These are phyloP conservation scores for Sclerotiophoma versabilis DNA, from an alignment of 2,329 filamentous ascomycete genomes.

Conservation along the genomic window DNA sequence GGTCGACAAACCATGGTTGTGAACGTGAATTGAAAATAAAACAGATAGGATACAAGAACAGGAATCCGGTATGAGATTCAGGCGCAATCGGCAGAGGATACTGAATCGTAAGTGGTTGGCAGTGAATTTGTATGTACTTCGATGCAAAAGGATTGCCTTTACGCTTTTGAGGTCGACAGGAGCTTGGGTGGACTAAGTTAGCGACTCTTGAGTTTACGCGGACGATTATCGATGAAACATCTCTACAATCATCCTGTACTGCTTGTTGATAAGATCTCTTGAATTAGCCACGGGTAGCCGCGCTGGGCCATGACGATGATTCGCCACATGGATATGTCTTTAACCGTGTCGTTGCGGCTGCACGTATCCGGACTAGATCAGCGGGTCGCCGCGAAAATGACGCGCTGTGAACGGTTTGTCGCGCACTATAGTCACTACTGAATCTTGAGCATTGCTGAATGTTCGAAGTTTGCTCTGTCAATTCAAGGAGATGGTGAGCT, in stretches of 20 bases:
- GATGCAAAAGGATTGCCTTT: slow-evolving; percentile 3
- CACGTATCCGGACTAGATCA: slow-evolving; percentile 1
- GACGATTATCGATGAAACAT: slow-evolving; percentile 8
- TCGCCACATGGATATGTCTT: slow-evolving; percentile 21
- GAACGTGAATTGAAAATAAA: background rate
- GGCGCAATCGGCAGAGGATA: background rate
- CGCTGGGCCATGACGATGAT: slow-evolving; percentile 17
- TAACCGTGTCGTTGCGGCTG: slow-evolving; percentile 10
- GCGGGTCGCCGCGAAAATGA: background rate
- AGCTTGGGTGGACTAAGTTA: background rate
- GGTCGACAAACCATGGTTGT: slow-evolving; percentile 61
- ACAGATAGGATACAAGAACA: background rate
- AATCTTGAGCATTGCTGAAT: background rate
- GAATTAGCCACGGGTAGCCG: slow-evolving; percentile 16
- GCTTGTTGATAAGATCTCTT: slow-evolving; percentile 13
- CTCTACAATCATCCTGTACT: slow-evolving; percentile 9
- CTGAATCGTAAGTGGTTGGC: background rate
- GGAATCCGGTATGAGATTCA: background rate
- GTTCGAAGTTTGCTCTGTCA: background rate
- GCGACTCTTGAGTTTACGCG: slow-evolving; percentile 18
- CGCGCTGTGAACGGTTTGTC: background rate
- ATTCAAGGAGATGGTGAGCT: background rate
- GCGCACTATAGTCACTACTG: background rate
- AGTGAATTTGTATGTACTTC: background rate
- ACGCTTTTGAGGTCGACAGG: slow-evolving; percentile 14